Evolutionary conservation across 2,329 filamentous ascomycete species (phyloP).

Genomic region (Penicillium brasilianum): DNA sequence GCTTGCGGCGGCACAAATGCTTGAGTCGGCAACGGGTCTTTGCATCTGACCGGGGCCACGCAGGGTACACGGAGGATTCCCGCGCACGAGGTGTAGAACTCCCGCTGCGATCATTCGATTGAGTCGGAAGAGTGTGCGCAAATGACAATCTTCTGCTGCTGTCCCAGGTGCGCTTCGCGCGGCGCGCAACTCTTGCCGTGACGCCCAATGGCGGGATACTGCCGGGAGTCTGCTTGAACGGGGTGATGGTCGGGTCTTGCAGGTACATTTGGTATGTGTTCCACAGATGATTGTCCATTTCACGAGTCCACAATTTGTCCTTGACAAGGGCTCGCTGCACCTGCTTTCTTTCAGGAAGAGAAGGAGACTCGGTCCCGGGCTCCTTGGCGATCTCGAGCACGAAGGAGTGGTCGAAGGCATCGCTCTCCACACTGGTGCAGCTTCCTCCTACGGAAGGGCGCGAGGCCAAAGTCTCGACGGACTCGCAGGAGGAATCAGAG

Average conservation of each 20-base stretch:
- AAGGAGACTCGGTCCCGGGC: constrained; percentile 45
- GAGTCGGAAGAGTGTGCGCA: constrained; percentile 13
- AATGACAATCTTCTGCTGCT: constrained; percentile 49
- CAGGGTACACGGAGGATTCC: constrained; percentile 38
- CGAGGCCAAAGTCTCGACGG: constrained; percentile 61
- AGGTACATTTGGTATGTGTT: constrained; percentile 68
- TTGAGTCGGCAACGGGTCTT: constrained; percentile 64
- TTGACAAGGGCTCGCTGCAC: constrained; percentile 32
- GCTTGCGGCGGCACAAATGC: constrained; percentile 64
- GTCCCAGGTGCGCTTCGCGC: constrained; percentile 66
- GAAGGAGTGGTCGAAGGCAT: constrained; percentile 62
- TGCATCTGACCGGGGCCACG: constrained; percentile 63
- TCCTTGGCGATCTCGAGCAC: constrained; percentile 48
- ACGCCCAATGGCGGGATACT: constrained; percentile 67
- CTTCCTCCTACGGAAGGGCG: constrained; percentile 63
- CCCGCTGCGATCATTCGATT: constrained; percentile 46
- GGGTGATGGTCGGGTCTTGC: constrained; percentile 69
- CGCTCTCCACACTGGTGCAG: constrained; percentile 66
- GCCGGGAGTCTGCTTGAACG: constrained; percentile 70
- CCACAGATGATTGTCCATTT: constrained; percentile 71
- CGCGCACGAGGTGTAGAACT: constrained; percentile 54
- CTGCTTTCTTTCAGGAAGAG: constrained; percentile 37
- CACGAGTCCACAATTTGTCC: constrained; percentile 58
- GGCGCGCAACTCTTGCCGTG: constrained; percentile 65
- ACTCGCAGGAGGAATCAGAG: constrained; percentile 67